Evolutionary conservation across 2,329 filamentous ascomycete species (phyloP).

Genomic region (Neocucurbitaria cava): DNA sequence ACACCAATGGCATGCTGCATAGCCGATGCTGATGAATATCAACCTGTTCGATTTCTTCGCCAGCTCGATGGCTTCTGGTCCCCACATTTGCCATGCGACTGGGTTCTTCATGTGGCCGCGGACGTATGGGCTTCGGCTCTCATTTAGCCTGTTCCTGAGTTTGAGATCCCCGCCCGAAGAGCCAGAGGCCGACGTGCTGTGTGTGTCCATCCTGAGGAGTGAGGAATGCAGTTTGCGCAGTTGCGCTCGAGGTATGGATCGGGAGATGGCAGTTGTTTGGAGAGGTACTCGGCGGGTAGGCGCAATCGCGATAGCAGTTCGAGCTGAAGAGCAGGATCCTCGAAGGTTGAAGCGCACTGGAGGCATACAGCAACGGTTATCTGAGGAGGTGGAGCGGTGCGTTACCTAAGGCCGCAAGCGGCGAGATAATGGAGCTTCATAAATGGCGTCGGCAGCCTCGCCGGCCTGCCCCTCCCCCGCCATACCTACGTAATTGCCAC

Average conservation of each 20-base stretch:
- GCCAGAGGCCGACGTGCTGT: constrained; percentile 21
- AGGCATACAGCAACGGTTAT: constrained; percentile 32
- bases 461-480: constrained; percentile 9
- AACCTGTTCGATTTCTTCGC: constrained; percentile 84
- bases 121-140: constrained; percentile 73
- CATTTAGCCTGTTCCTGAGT: constrained; percentile 63
- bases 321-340: constrained; percentile 32
- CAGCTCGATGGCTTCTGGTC: constrained; percentile 74
- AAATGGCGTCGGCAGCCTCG: neutral
- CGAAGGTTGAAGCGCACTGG: constrained; percentile 34
- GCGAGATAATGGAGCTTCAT: neutral
- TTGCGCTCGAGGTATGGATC: constrained; percentile 23
- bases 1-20: constrained; percentile 90
- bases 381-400: neutral
- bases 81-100: constrained; percentile 92
- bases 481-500: constrained; percentile 19
- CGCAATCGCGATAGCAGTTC: constrained; percentile 12
- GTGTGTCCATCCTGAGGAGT: constrained; percentile 40
- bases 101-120: constrained; percentile 79
- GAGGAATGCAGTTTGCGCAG: constrained; percentile 34
- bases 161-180: constrained; percentile 35
- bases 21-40: constrained; percentile 93
- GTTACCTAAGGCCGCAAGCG: neutral
- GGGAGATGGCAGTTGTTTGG: constrained; percentile 13
- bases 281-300: constrained; percentile 7